Conservation (phyloP, 805 yeast species). For the Zygosaccharomyces lentus region DNA sequence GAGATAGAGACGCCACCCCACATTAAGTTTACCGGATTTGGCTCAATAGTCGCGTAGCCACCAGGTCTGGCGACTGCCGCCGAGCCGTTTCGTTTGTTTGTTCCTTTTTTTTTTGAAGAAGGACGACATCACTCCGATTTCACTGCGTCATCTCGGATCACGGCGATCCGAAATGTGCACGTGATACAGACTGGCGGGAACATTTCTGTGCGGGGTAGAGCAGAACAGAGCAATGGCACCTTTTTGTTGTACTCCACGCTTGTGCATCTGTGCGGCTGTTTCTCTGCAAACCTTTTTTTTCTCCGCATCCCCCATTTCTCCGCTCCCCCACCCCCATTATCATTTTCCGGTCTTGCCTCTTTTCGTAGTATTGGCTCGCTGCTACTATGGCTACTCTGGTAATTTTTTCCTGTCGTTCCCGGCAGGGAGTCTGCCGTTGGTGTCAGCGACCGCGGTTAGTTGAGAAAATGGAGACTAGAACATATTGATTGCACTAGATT, state of each 20-base stretch:
- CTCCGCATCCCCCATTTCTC: background rate
- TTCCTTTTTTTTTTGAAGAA: background rate
- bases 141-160: conserved; percentile 1
- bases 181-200: background rate
- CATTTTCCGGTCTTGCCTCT: conserved; percentile 2
- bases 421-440: conserved; percentile 4
- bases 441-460: background rate
- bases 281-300: background rate
- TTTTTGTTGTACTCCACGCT: conserved; percentile 1
- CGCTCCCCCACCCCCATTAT: background rate
- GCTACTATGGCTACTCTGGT: background rate
- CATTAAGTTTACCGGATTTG: too few relatives aligned
- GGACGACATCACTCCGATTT: background rate
- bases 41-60: background rate
- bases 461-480: background rate
- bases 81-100: background rate
- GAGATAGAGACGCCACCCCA: too few relatives aligned
- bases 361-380: background rate
- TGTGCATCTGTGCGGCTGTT: background rate
- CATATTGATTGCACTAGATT: background rate
- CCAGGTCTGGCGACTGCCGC: background rate
- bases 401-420: background rate
- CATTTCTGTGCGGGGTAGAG: conserved; percentile 1
- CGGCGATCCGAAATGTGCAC: background rate
- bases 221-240: background rate